phyloP scores from a whole-genome alignment of 1,284 basidiomycete species.

The Sanguinoderma infundibulare region DNA sequence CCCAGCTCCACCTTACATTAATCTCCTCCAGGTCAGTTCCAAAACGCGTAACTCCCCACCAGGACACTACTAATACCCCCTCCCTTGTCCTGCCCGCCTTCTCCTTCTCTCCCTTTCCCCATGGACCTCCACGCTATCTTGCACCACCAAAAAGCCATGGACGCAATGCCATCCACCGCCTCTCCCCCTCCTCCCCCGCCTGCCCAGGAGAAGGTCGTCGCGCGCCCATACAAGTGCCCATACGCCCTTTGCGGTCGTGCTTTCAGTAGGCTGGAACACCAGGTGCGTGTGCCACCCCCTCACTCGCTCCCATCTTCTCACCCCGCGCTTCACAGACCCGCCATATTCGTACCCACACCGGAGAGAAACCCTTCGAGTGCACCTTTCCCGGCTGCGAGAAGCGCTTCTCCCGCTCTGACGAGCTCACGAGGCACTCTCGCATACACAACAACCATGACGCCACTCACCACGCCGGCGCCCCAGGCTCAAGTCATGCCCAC shows the following conservation, averaged over 20 bases:
- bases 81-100: conserved; percentile 4
- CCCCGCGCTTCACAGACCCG: conserved; percentile 71
- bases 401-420: conserved; percentile 96
- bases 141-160: conserved; percentile 24
- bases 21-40: conserved; percentile 19
- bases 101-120: conserved; percentile 5
- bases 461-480: conserved; percentile 25
- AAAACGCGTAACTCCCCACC: conserved; percentile 9
- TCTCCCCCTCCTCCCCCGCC: conserved; percentile 32
- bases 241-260: conserved; percentile 90
- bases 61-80: conserved; percentile 24
- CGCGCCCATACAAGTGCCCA: conserved; percentile 94
- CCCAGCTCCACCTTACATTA: conserved; percentile 4
- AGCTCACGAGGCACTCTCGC: conserved; percentile 93
- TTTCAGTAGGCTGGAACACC: conserved; percentile 92
- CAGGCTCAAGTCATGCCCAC: conserved; percentile 23
- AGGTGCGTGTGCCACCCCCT: conserved; percentile 55
- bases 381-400: conserved; percentile 96
- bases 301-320: conserved; percentile 23
- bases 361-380: conserved; percentile 97
- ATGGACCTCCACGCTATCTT: conserved; percentile 26
- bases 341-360: conserved; percentile 97
- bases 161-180: conserved; percentile 27
- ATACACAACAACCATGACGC: conserved; percentile 74
- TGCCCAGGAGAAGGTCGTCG: conserved; percentile 55